A percentile compares a stretch with the other conserved stretches of the same genome.
These are phyloP conservation scores for Symbiodinium pilosum DNA, from an alignment of 73 alveolate species.

Conservation along the genomic window DNA sequence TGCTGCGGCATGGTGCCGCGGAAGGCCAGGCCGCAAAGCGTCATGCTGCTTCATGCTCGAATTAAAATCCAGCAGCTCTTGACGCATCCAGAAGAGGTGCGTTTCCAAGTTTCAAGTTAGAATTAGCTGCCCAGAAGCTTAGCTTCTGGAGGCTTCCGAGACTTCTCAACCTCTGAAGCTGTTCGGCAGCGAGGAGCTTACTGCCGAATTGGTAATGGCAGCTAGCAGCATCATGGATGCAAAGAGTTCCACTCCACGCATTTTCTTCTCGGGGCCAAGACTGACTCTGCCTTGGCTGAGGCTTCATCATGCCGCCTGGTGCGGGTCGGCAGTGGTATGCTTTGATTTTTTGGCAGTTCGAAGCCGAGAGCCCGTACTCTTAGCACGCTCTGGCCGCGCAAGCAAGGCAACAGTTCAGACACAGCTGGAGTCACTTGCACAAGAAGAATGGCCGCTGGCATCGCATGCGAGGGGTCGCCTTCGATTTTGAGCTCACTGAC, in stretches of 20 bases:
- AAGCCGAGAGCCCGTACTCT: neutral
- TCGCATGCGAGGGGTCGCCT: neutral
- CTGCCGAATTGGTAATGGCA: too few relatives aligned
- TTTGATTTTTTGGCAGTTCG: neutral
- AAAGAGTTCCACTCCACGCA: neutral
- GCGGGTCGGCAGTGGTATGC: neutral
- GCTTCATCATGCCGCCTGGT: neutral
- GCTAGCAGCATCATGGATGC: too few relatives aligned
- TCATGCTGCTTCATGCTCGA: neutral
- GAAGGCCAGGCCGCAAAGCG: neutral
- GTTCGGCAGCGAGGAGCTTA: slow-evolving; percentile 22
- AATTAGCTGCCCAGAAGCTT: too few relatives aligned
- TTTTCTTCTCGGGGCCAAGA: neutral
- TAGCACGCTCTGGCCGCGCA: neutral
- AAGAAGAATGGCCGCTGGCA: neutral
- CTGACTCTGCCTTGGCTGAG: neutral
- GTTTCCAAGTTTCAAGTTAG: too few relatives aligned
- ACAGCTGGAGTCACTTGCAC: neutral
- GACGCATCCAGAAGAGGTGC: too few relatives aligned
- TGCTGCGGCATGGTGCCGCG: slow-evolving; percentile 14
- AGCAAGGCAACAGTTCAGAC: neutral
- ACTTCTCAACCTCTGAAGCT: slow-evolving; percentile 14
- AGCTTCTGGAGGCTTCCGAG: slow-evolving; percentile 6
- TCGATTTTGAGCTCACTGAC: neutral
- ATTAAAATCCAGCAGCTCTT: neutral